Conservation (phyloP, 192 early-diverging fungal species). For the Geosiphon pyriformis region DNA sequence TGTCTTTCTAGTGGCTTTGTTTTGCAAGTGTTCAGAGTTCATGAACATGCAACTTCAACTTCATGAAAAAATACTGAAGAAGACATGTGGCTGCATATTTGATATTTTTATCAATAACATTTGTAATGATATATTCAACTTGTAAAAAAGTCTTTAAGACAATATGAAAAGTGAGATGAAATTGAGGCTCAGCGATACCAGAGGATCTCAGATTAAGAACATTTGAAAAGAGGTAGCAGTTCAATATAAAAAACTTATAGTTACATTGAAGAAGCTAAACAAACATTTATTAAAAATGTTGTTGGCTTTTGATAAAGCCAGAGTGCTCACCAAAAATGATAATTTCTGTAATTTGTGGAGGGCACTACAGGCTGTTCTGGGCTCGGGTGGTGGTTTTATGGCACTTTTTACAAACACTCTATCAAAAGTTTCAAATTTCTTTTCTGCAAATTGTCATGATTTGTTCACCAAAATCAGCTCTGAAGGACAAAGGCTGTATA, state of each 20-base stretch:
- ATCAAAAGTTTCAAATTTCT: constrained; percentile 13
- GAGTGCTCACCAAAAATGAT: background rate
- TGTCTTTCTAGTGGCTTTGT: constrained; percentile 5
- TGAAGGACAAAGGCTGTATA: constrained; percentile 6
- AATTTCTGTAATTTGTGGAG: background rate
- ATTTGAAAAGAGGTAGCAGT: background rate
- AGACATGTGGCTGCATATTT: background rate
- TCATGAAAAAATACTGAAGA: constrained; percentile 2
- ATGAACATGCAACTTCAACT: constrained; percentile 1
- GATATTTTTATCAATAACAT: constrained; percentile 8
- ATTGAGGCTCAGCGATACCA: too few relatives aligned
- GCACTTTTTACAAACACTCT: constrained; percentile 12
- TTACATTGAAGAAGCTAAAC: constrained; percentile 6
- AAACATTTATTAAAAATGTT: background rate
- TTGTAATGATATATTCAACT: background rate
- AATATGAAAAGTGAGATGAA: background rate
- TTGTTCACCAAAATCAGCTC: background rate
- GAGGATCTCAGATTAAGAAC: background rate
- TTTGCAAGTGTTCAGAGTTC: constrained; percentile 6
- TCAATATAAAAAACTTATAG: constrained; percentile 3
- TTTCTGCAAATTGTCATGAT: constrained; percentile 2
- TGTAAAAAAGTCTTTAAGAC: background rate
- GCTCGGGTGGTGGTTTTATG: constrained; percentile 2
- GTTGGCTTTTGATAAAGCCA: constrained; percentile 1
- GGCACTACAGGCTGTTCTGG: constrained; percentile 6